These are phyloP conservation scores for Aureobasidium subglaciale DNA, from an alignment of 2,329 filamentous ascomycete species.

Conservation along the genomic window DNA sequence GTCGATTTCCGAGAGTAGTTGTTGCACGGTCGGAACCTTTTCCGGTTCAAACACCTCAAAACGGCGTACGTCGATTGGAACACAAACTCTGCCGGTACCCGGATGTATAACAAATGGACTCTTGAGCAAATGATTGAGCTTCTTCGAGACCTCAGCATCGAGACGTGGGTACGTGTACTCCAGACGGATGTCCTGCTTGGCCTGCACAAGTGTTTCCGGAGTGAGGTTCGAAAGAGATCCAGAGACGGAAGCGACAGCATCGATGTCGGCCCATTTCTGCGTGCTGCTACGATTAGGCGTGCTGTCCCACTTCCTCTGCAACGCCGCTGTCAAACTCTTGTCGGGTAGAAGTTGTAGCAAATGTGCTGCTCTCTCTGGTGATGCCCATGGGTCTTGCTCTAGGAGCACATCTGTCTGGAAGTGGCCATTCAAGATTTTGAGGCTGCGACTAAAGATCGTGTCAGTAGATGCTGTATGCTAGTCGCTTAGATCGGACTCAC, in stretches of 20 bases:
- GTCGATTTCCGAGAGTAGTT: constrained; percentile 79
- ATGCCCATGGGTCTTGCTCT: constrained; percentile 79
- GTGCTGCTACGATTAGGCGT: constrained; percentile 68
- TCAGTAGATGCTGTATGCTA: background rate
- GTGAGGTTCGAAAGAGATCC: constrained; percentile 60
- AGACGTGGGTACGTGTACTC: constrained; percentile 97
- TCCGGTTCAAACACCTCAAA: constrained; percentile 83
- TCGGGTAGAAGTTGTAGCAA: constrained; percentile 83
- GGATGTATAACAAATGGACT: constrained; percentile 95
- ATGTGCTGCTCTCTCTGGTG: constrained; percentile 62
- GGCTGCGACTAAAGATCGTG: constrained; percentile 55
- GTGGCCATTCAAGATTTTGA: constrained; percentile 74
- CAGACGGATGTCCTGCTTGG: constrained; percentile 91
- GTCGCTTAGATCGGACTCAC: constrained; percentile 39
- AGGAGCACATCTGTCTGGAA: constrained; percentile 78
- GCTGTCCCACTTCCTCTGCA: constrained; percentile 87
- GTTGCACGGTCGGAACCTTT: constrained; percentile 78
- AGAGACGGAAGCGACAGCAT: constrained; percentile 65
- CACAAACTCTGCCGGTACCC: constrained; percentile 87
- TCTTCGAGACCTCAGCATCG: constrained; percentile 95
- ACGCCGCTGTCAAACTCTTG: constrained; percentile 63
- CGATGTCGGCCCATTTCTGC: constrained; percentile 92
- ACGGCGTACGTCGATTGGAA: constrained; percentile 72
- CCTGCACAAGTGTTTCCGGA: constrained; percentile 63
- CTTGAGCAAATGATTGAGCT: constrained; percentile 95